Evolutionary conservation across 495 filamentous ascomycete species (phyloP), one percentile per base, ranked within the genome.

Genomic region (Rhizodiscina lignyota): DNA sequence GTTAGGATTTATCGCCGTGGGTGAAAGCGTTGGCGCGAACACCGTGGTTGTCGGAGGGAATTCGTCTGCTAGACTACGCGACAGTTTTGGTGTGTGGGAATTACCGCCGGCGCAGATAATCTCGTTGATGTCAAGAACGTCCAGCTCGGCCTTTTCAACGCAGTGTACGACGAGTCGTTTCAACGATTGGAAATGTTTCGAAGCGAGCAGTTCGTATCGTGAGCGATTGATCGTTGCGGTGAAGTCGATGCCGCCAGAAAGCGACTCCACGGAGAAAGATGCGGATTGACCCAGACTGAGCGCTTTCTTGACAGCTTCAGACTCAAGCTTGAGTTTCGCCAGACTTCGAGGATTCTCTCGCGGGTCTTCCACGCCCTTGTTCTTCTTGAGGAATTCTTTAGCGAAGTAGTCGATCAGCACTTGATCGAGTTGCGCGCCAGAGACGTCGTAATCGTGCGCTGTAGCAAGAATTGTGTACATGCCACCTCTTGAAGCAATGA

Each of bases 401-500:
- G 89, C 79, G 48, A 94, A 94, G 66, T 94, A 75, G 54, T 96
- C 86, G 45, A 94, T 79, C 31, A 97, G 67, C 23, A 91, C 74
- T 49, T 86, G 68, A 60, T 97, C 89, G 22, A 97, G 62, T 30
- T 80, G 72, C 18, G 68, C 58, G 46, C 89, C 89, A 32, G 77
- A 72, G 39, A 82, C 77, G 51, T 92, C 83, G 55, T 91, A 94
- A 64, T 97, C 89, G 58, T 97, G 89, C 11, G 76, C 73, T 21
- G 87, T 92, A 3, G 91, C 84, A 11, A 97, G 68, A 44, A 94
- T 77, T 32, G 82, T 93, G 69, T 97, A 96, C 66, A 96, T 89
- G 44, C 89, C 89, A 30, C 87, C 83, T 54, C 87, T 74, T 50
- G 74, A 87, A 34, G 85, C 79, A 42, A 97, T 61, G 31, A 97